phyloP scores from a whole-genome alignment of 1,284 basidiomycete species.

The Leccinum variabile region DNA sequence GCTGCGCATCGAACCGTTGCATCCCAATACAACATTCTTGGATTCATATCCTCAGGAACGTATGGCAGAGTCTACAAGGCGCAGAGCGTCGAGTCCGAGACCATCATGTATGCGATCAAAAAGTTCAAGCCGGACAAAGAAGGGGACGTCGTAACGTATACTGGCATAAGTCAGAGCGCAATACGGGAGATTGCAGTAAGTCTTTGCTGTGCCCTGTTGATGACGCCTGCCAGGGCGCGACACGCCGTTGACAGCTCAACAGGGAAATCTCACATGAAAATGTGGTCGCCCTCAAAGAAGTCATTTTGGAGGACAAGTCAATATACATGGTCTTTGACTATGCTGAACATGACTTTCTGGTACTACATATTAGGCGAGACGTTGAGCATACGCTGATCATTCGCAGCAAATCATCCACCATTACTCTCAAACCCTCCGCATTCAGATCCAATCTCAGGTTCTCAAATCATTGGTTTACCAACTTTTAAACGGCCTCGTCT shows the following conservation, averaged over 20 bases:
- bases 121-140: constrained; percentile 99
- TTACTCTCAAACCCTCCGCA: constrained; percentile 86
- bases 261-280: constrained; percentile 94
- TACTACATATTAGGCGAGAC: constrained; percentile 30
- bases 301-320: constrained; percentile 96
- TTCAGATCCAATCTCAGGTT: constrained; percentile 70
- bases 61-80: constrained; percentile 99
- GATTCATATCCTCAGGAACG: constrained; percentile 97
- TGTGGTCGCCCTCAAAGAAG: constrained; percentile 88
- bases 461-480: constrained; percentile 95
- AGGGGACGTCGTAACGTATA: constrained; percentile 90
- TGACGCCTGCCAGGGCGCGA: not conserved
- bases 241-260: constrained; percentile 64
- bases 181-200: constrained; percentile 93
- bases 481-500: constrained; percentile 92
- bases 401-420: constrained; percentile 95
- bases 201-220: constrained; percentile 16
- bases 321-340: constrained; percentile 99
- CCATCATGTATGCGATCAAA: constrained; percentile 90
- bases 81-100: constrained; percentile 67
- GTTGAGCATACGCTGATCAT: not conserved
- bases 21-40: constrained; percentile 88
- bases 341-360: constrained; percentile 96
- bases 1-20: constrained; percentile 64
- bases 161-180: constrained; percentile 96